Evolutionary conservation across 1,284 basidiomycete genomes (phyloP).

Genomic region (Crepidotus sp.): DNA sequence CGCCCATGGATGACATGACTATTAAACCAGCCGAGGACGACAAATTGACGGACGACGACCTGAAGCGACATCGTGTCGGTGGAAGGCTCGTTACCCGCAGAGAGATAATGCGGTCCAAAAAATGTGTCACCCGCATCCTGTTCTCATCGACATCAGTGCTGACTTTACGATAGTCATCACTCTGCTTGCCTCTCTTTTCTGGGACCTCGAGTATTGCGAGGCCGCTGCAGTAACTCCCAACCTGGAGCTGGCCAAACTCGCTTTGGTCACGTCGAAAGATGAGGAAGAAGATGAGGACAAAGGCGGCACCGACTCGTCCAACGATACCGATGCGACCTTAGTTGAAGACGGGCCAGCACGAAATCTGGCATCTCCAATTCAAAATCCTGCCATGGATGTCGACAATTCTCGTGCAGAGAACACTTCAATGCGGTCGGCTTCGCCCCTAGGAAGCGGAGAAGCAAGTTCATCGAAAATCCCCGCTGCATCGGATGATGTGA

Average conservation of each 20-base stretch:
- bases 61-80: constrained; percentile 78
- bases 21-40: constrained; percentile 53
- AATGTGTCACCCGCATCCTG: constrained; percentile 44
- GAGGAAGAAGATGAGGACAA: constrained; percentile 79
- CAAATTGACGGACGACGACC: constrained; percentile 67
- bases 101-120: constrained; percentile 76
- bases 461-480: constrained; percentile 17
- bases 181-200: constrained; percentile 74
- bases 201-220: constrained; percentile 63
- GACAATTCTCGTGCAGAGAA: constrained; percentile 33
- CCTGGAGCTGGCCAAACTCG: constrained; percentile 85
- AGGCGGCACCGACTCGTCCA: constrained; percentile 67
- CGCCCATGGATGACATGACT: constrained; percentile 49
- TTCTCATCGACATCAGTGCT: constrained; percentile 8
- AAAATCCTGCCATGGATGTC: constrained; percentile 40
- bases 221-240: constrained; percentile 70
- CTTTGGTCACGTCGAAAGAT: constrained; percentile 82
- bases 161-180: constrained; percentile 51
- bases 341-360: constrained; percentile 58
- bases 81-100: constrained; percentile 73
- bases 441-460: constrained; percentile 23
- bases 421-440: constrained; percentile 24
- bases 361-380: constrained; percentile 19
- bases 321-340: constrained; percentile 76
- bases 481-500: constrained; percentile 3